Conservation (phyloP, 768 basidiomycete genomes). For the Termitomyces sp. region DNA sequence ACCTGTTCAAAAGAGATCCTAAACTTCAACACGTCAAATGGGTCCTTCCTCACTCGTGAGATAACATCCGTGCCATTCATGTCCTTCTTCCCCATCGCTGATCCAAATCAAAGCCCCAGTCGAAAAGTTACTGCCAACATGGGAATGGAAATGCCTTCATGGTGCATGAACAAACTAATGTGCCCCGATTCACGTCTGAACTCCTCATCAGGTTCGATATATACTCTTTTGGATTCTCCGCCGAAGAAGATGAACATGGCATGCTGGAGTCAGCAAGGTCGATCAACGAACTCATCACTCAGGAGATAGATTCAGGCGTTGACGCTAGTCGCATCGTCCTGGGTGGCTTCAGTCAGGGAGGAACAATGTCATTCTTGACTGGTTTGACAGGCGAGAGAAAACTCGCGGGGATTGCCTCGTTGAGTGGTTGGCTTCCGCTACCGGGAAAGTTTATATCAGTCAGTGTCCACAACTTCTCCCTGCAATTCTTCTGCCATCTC, state of each 20-base stretch:
- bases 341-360: conserved; percentile 89
- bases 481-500: not conserved
- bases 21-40: conserved; percentile 77
- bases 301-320: conserved; percentile 70
- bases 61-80: not conserved
- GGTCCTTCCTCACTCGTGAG: conserved; percentile 81
- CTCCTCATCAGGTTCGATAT: conserved; percentile 66
- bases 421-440: conserved; percentile 81
- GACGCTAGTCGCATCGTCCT: conserved; percentile 69
- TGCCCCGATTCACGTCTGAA: conserved; percentile 1
- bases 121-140: conserved; percentile 71
- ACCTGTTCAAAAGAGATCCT: conserved; percentile 51
- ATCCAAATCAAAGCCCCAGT: conserved; percentile 31
- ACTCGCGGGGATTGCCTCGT: conserved; percentile 63
- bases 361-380: conserved; percentile 69
- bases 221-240: conserved; percentile 52
- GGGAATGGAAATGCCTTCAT: conserved; percentile 71
- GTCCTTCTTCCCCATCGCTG: not conserved
- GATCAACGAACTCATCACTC: conserved; percentile 64
- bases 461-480: conserved; percentile 12
- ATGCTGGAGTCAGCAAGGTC: conserved; percentile 60
- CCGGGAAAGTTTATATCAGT: conserved; percentile 61
- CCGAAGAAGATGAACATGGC: conserved; percentile 68
- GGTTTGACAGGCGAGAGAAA: conserved; percentile 63
- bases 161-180: conserved; percentile 34